phyloP scores from a whole-genome alignment of 257 asterid genomes.

The Gentiana straminea region DNA sequence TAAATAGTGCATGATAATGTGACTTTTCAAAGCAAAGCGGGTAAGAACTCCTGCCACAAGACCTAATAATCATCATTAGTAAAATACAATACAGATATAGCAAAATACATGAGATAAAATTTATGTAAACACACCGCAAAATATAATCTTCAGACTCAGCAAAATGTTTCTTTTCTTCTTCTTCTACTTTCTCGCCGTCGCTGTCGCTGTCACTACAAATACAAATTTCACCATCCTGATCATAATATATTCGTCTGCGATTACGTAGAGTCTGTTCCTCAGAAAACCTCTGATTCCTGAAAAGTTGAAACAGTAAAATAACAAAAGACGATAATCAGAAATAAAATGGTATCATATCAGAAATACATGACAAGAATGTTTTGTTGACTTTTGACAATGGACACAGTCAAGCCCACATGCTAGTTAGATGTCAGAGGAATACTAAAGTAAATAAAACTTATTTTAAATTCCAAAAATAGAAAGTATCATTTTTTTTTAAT shows the following conservation, averaged over 20 bases:
- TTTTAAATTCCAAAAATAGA: neutral
- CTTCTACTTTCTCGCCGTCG: slow-evolving; percentile 65
- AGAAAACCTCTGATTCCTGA: slow-evolving; percentile 89
- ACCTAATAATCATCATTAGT: slow-evolving; percentile 5
- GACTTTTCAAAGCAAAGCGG: no score
- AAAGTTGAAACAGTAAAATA: slow-evolving; percentile 4
- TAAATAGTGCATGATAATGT: no score
- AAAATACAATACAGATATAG: neutral
- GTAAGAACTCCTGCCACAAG: neutral
- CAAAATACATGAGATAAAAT: neutral
- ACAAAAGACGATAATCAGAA: neutral
- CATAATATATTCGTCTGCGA: slow-evolving; percentile 94
- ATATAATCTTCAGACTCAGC: slow-evolving; percentile 75
- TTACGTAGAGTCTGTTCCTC: slow-evolving; percentile 94
- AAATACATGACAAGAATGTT: no score
- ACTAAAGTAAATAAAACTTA: neutral
- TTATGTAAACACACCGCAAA: slow-evolving; percentile 55
- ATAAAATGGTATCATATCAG: neutral
- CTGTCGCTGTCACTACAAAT: slow-evolving; percentile 96
- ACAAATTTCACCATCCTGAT: slow-evolving; percentile 82
- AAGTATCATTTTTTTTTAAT: neutral
- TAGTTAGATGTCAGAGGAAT: no score
- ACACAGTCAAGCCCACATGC: no score
- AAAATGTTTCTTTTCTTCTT: slow-evolving; percentile 81
- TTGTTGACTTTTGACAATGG: no score